Evolutionary conservation across 139 green algal species (phyloP).

Genomic region (Ettlia oleoabundans): DNA sequence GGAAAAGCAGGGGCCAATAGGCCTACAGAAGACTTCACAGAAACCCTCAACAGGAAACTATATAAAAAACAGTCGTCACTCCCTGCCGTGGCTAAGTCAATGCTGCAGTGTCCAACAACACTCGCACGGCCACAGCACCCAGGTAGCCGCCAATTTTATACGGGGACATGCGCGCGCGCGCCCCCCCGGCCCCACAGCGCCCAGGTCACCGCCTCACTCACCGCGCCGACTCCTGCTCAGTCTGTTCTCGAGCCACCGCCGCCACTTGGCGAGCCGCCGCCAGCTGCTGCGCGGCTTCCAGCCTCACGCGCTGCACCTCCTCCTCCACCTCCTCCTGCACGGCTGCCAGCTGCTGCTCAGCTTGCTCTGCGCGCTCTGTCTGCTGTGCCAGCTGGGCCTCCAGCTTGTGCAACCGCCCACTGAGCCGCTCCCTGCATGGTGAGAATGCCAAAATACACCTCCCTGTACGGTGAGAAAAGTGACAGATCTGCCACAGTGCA

Average conservation of each 20-base stretch:
- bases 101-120: not conserved
- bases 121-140: too few species aligned
- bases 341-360: slow-evolving; percentile 21
- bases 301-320: slow-evolving; percentile 15
- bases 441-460: too few species aligned
- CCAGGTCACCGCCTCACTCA: not conserved
- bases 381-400: slow-evolving; percentile 39
- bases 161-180: too few species aligned
- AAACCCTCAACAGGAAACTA: too few species aligned
- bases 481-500: too few species aligned
- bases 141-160: too few species aligned
- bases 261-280: slow-evolving; percentile 34
- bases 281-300: slow-evolving; percentile 4
- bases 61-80: not conserved
- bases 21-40: too few species aligned
- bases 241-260: not conserved
- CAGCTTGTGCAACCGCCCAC: slow-evolving; percentile 15
- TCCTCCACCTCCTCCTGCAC: slow-evolving; percentile 2
- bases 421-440: slow-evolving; percentile 33
- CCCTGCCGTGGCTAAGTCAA: not conserved
- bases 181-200: too few species aligned
- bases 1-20: too few species aligned
- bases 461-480: too few species aligned
- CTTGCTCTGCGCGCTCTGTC: slow-evolving; percentile 2
- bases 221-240: slow-evolving; percentile 5